Evolutionary conservation across 495 filamentous ascomycete species (phyloP).

Genomic region (Penicillium crystallinum): DNA sequence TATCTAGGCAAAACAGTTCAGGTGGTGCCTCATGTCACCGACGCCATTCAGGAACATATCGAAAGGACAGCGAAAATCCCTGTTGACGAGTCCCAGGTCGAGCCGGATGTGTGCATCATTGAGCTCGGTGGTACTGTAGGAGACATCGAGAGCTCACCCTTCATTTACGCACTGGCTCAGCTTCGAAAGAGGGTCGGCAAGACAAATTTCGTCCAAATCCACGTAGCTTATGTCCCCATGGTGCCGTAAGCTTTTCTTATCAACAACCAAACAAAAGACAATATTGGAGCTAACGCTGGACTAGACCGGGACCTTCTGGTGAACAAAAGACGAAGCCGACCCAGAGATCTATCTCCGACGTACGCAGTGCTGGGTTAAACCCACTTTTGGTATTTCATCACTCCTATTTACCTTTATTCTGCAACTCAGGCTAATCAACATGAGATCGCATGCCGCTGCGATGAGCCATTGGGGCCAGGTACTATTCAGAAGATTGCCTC

Average conservation of each 20-base stretch:
- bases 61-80: constrained; percentile 73
- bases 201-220: constrained; percentile 75
- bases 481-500: constrained; percentile 79
- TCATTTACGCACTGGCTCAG: constrained; percentile 76
- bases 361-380: constrained; percentile 68
- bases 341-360: constrained; percentile 73
- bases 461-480: constrained; percentile 54
- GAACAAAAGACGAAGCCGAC: constrained; percentile 97
- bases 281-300: background rate
- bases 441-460: constrained; percentile 80
- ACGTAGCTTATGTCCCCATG: constrained; percentile 75
- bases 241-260: constrained; percentile 22
- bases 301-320: constrained; percentile 20
- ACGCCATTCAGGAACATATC: constrained; percentile 85
- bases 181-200: constrained; percentile 62
- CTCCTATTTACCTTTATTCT: background rate
- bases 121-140: constrained; percentile 65
- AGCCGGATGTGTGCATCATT: constrained; percentile 83
- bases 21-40: constrained; percentile 81
- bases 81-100: constrained; percentile 72
- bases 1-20: constrained; percentile 89
- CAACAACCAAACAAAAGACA: background rate
- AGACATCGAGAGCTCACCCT: constrained; percentile 82
- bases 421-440: background rate
- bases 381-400: constrained; percentile 62